Conservation (phyloP, 148 eudicot genomes). For the Camellia japonica region DNA sequence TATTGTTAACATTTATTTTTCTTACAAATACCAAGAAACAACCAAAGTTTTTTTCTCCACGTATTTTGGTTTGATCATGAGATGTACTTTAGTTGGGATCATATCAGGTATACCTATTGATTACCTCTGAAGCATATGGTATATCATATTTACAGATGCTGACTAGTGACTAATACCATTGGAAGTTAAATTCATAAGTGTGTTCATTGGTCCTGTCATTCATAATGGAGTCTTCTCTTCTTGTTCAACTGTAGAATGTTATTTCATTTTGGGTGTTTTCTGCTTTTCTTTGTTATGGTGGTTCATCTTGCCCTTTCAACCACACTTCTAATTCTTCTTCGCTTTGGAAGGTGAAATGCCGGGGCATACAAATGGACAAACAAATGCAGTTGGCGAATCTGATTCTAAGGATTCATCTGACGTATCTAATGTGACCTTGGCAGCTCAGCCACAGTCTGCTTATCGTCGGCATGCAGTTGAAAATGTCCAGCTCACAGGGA, state of each 20-base stretch:
- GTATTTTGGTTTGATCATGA: neutral
- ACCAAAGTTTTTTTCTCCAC: neutral
- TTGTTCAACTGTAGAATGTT: neutral
- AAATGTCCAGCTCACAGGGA: conserved; percentile 57
- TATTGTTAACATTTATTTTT: neutral
- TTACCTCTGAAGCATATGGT: neutral
- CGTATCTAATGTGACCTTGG: conserved; percentile 9
- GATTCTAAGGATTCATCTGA: conserved; percentile 24
- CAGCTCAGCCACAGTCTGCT: conserved; percentile 16
- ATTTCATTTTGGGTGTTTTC: neutral
- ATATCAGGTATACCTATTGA: neutral
- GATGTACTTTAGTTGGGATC: neutral
- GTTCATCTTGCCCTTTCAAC: neutral
- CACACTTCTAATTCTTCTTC: neutral
- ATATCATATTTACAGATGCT: neutral
- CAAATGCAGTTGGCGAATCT: conserved; percentile 11
- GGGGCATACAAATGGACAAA: conserved; percentile 12
- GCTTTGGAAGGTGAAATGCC: conserved; percentile 3
- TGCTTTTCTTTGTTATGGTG: neutral
- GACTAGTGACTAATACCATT: neutral
- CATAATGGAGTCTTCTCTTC: neutral
- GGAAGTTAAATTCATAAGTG: neutral
- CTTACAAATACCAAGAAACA: neutral
- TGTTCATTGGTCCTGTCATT: neutral
- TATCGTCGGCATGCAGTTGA: conserved; percentile 20